Evolutionary conservation across 768 basidiomycete genomes (phyloP).

Genomic region (Lactifluus pinguis): DNA sequence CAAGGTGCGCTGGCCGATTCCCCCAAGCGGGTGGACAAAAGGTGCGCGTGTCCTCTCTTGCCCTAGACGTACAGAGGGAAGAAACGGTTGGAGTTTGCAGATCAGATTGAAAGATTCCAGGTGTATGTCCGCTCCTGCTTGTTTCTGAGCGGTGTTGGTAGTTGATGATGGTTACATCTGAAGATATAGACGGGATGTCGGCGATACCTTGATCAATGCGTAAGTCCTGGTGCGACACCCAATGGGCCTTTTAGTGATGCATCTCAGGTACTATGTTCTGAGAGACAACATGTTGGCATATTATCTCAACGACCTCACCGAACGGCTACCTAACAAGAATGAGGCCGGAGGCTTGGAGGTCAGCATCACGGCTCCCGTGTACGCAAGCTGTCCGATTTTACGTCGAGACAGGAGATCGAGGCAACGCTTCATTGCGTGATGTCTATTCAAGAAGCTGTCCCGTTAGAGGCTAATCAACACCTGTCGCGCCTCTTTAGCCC

Average conservation of each 20-base stretch:
- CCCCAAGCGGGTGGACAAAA: constrained; percentile 49
- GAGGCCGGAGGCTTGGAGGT: constrained; percentile 70
- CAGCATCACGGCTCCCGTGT: constrained; percentile 8
- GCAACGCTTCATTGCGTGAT: constrained; percentile 79
- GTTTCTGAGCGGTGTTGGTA: neutral
- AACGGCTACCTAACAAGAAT: constrained; percentile 38
- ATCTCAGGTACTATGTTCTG: constrained; percentile 69
- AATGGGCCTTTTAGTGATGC: neutral
- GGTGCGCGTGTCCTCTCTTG: constrained; percentile 35
- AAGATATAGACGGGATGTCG: constrained; percentile 79
- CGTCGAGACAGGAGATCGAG: constrained; percentile 59
- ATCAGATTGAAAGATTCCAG: constrained; percentile 71
- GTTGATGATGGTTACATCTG: neutral
- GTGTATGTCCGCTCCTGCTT: constrained; percentile 40
- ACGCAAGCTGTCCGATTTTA: neutral
- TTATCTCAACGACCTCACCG: constrained; percentile 52
- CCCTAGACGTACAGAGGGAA: neutral
- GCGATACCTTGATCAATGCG: constrained; percentile 85
- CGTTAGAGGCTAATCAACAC: constrained; percentile 43
- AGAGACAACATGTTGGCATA: constrained; percentile 74
- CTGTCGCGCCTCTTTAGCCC: constrained; percentile 62
- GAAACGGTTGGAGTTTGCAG: constrained; percentile 30
- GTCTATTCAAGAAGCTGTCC: constrained; percentile 82
- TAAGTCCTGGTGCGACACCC: constrained; percentile 30
- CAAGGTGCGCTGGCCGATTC: constrained; percentile 68